phyloP scores from a whole-genome alignment of 768 basidiomycete species.

The Tubosaeta sp. region DNA sequence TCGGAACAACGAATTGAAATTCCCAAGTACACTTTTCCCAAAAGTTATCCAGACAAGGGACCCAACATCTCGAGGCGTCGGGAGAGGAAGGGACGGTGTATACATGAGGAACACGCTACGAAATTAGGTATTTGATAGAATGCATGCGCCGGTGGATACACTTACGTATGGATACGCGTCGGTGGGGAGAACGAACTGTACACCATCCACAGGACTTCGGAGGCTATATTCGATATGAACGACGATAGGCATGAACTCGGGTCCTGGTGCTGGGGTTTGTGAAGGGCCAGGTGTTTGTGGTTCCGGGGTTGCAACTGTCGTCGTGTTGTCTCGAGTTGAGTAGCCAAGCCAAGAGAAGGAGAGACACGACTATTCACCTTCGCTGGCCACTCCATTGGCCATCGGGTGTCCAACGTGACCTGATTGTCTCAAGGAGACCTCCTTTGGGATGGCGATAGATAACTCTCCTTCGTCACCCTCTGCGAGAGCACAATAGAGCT shows the following conservation, averaged over 20 bases:
- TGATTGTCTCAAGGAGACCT: conserved; percentile 61
- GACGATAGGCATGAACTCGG: conserved; percentile 72
- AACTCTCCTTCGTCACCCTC: conserved; percentile 95
- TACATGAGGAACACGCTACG: conserved; percentile 86
- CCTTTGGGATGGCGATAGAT: conserved; percentile 79
- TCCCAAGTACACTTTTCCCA: conserved; percentile 99
- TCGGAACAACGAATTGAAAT: conserved; percentile 91
- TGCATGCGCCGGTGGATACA: conserved; percentile 12
- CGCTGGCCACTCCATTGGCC: conserved; percentile 45
- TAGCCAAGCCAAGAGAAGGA: neutral
- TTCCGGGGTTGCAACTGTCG: conserved; percentile 72
- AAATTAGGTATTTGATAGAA: conserved; percentile 14
- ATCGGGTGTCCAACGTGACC: conserved; percentile 37
- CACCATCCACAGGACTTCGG: conserved; percentile 75
- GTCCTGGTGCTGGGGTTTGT: conserved; percentile 35
- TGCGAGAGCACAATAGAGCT: conserved; percentile 83
- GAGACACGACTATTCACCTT: conserved; percentile 41
- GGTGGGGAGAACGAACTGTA: conserved; percentile 78
- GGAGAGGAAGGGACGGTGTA: conserved; percentile 86
- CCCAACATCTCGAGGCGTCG: conserved; percentile 94
- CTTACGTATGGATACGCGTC: conserved; percentile 84
- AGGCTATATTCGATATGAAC: conserved; percentile 79
- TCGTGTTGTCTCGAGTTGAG: conserved; percentile 4
- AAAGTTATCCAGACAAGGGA: conserved; percentile 92
- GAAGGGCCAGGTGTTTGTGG: conserved; percentile 61